phyloP scores from a whole-genome alignment of 306 rosid species.

The Fragaria iinumae region DNA sequence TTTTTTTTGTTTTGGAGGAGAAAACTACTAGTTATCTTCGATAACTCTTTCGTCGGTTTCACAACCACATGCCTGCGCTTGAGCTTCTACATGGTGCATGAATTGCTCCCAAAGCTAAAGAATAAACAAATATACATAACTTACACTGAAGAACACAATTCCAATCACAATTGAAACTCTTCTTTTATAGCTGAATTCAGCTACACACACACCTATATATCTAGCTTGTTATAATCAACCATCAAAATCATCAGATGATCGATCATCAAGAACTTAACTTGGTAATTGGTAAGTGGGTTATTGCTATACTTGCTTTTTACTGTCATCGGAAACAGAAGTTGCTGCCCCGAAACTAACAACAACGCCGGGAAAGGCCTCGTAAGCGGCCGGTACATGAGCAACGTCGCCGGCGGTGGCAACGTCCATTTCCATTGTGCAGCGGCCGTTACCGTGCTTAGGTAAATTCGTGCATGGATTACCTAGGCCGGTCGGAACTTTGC shows the following conservation, averaged over 20 bases:
- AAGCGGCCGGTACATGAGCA: not conserved
- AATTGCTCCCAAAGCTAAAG: not conserved
- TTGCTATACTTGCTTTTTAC: constrained; percentile 7
- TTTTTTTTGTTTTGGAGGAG: too few relatives aligned
- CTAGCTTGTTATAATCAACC: not conserved
- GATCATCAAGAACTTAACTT: constrained; percentile 1
- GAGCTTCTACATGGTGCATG: not conserved
- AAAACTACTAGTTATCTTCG: not conserved
- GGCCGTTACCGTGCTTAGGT: constrained; percentile 10
- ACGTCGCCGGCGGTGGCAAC: not conserved
- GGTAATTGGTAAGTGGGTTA: not conserved
- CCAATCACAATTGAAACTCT: not conserved
- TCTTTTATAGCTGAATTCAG: not conserved
- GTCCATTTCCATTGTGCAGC: constrained; percentile 20
- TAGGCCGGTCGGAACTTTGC: not conserved
- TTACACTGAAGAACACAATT: not conserved
- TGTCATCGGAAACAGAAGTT: not conserved
- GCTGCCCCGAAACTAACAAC: constrained; percentile 18
- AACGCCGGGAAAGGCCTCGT: constrained; percentile 14
- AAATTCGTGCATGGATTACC: constrained; percentile 28
- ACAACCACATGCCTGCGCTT: not conserved
- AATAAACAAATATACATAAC: not conserved
- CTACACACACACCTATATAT: not conserved
- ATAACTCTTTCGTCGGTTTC: not conserved
- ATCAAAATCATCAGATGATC: not conserved